phyloP scores from a whole-genome alignment of 768 basidiomycete genomes.

The Leucocoprinus birnbaumii region DNA sequence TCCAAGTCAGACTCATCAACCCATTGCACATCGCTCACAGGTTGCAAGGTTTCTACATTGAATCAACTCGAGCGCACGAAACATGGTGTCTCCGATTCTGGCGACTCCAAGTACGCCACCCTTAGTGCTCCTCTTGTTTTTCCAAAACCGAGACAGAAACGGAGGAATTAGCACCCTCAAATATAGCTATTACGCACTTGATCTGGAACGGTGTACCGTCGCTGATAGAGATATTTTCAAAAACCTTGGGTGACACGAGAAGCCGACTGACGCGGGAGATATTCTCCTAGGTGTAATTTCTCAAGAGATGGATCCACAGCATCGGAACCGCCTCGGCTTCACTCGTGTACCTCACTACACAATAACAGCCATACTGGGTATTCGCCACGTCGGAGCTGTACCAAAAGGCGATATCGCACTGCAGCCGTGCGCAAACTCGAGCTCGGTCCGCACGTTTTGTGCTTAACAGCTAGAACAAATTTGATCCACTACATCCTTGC shows the following conservation, averaged over 20 bases:
- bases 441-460: too few species aligned
- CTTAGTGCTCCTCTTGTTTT: conserved; percentile 78
- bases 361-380: too few species aligned
- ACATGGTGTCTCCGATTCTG: conserved; percentile 63
- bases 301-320: too few species aligned
- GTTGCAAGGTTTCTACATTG: conserved; percentile 68
- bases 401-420: too few species aligned
- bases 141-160: conserved; percentile 57
- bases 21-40: conserved; percentile 28
- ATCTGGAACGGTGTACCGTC: neutral
- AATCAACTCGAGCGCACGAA: conserved; percentile 61
- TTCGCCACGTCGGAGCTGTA: too few species aligned
- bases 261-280: neutral
- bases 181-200: neutral
- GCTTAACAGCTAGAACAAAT: too few species aligned
- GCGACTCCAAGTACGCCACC: conserved; percentile 66
- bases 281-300: neutral
- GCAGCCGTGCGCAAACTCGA: too few species aligned
- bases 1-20: conserved; percentile 20
- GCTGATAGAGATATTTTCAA: neutral
- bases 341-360: too few species aligned
- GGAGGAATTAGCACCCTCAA: conserved; percentile 21
- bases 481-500: too few species aligned
- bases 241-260: neutral
- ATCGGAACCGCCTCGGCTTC: too few species aligned